Evolutionary conservation across 805 yeast genomes (phyloP), one percentile per base, ranked within the genome.

Genomic region (Komagataella kurtzmanii): DNA sequence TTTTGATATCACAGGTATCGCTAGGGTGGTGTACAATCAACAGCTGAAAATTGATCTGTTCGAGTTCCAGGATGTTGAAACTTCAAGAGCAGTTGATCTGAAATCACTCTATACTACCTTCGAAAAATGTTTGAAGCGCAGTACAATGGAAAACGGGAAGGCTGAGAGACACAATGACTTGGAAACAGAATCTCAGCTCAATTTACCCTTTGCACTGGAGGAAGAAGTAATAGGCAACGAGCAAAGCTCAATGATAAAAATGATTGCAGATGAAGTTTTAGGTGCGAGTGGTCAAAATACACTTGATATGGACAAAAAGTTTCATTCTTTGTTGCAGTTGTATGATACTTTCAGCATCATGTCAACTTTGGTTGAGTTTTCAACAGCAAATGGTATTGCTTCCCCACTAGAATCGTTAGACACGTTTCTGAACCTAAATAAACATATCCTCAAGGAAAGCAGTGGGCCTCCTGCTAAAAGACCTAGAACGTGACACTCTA

Each of bases 41-140:
- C 76, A 74, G 50, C 68, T 86, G 54, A 75, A 77, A 55, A 76
- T 88, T 24, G 95, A 87, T 56, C 84, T 85, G 79, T 62, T 84
- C 46, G 95, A 86, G 59, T 68, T 83, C 55, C 76, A 46, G 49
- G 56, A 30, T 30, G 40, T 30, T 30, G 40, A 30, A 30, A 30
- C 40, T 14, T 30, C 40, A 30, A 30, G 40, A 30, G 40, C 40
- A 30, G 14, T 30, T 30, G 40, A 30, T 30, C 40, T 30, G 12
- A 30, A 30, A 21, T 21, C 23, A 6, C 23, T 21, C 2, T 21
- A 21, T 21, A 21, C 6, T 5, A 30, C 14, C 12, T 30, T 10
- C 3, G 40, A 3, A 30, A 30, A 30, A 14, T 30, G 40, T 10
- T 30, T 8, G 6, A 30, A 10, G 14, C 14, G 40, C 14, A 30